phyloP scores from a whole-genome alignment of 2,329 filamentous ascomycete genomes.

The Whalleya microplaca region DNA sequence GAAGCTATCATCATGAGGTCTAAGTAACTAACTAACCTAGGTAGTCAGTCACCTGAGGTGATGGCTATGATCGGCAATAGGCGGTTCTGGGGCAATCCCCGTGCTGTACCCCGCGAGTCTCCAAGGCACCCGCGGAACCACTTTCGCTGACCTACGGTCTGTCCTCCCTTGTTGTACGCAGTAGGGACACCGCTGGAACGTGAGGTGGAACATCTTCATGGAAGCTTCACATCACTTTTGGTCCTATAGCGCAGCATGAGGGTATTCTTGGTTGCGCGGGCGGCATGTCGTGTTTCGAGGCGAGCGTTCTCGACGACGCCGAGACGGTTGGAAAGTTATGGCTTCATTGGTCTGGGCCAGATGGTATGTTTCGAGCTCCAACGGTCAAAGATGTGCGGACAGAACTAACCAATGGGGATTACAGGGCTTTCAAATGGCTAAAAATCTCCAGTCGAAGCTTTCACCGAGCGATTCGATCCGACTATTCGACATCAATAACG shows the following conservation, averaged over 20 bases:
- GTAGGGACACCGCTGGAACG: background rate
- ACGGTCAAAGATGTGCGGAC: background rate
- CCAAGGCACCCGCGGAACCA: background rate
- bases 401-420: conserved; percentile 6
- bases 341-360: conserved; percentile 63
- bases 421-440: conserved; percentile 66
- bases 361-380: conserved; percentile 53
- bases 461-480: conserved; percentile 53
- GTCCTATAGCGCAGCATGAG: conserved; percentile 45
- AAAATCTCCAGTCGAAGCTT: conserved; percentile 63
- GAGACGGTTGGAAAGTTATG: conserved; percentile 55
- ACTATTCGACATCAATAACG: conserved; percentile 61
- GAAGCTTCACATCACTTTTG: conserved; percentile 36
- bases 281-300: conserved; percentile 38
- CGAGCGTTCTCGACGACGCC: conserved; percentile 56
- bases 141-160: background rate
- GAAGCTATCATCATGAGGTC: too few species aligned
- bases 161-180: background rate
- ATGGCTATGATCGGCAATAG: conserved; percentile 28
- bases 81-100: conserved; percentile 18
- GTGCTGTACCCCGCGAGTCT: conserved; percentile 28
- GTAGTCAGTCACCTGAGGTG: background rate
- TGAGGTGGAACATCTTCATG: background rate
- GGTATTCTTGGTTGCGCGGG: conserved; percentile 44
- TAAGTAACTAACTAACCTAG: too few species aligned